Evolutionary conservation across 1,284 basidiomycete species (phyloP).

Genomic region (Microbotryum scabiosae): DNA sequence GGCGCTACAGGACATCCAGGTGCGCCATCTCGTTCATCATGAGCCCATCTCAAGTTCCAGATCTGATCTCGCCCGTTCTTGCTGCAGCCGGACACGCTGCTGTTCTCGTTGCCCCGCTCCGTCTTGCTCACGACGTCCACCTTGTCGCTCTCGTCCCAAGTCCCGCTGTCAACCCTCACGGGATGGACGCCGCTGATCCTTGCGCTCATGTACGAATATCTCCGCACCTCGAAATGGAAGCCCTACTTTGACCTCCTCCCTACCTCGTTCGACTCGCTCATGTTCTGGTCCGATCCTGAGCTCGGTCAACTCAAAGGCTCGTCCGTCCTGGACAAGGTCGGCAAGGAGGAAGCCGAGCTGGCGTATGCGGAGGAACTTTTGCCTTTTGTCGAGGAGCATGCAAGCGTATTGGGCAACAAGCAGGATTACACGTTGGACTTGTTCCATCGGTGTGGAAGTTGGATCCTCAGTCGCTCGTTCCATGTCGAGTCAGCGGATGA

Average conservation of each 20-base stretch:
- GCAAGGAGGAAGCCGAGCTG: constrained; percentile 68
- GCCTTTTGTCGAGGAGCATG: constrained; percentile 51
- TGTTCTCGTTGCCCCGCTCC: constrained; percentile 75
- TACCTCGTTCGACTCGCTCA: constrained; percentile 69
- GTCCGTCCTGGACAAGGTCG: constrained; percentile 80
- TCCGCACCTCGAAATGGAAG: constrained; percentile 32
- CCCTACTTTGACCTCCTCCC: constrained; percentile 49
- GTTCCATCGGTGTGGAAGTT: constrained; percentile 85
- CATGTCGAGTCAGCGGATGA: constrained; percentile 47
- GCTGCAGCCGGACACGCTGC: constrained; percentile 55
- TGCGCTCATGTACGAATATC: constrained; percentile 88
- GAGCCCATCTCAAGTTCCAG: not conserved
- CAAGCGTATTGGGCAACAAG: constrained; percentile 58
- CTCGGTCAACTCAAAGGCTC: constrained; percentile 72
- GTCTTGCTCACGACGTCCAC: constrained; percentile 73
- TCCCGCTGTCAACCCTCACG: constrained; percentile 47
- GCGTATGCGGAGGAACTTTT: constrained; percentile 51
- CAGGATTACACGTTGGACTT: constrained; percentile 60
- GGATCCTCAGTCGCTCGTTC: constrained; percentile 88
- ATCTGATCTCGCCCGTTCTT: not conserved
- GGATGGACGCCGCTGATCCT: constrained; percentile 85
- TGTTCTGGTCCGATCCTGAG: constrained; percentile 82
- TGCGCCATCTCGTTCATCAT: constrained; percentile 35
- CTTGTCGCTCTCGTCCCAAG: constrained; percentile 53
- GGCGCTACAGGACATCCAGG: constrained; percentile 62